phyloP scores from a whole-genome alignment of 2,329 filamentous ascomycete species.

The Epichloe sp. region DNA sequence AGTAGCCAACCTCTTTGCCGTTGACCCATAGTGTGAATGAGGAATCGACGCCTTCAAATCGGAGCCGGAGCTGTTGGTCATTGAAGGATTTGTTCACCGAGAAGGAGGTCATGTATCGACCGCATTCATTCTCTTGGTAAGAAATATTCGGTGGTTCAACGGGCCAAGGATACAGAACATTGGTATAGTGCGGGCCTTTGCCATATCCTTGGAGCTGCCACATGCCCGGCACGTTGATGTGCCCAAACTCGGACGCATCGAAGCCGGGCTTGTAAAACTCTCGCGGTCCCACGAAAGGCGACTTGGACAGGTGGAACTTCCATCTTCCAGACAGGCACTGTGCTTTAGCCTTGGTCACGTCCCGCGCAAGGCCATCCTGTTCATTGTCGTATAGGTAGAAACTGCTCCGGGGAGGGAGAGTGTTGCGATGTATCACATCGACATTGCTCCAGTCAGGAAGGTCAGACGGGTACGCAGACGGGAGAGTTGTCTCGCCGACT shows the following conservation, averaged over 20 bases:
- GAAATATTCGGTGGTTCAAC: conserved; percentile 53
- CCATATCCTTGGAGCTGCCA: conserved; percentile 61
- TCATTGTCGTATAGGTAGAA: conserved; percentile 40
- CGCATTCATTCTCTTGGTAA: conserved; percentile 50
- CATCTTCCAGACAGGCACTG: conserved; percentile 38
- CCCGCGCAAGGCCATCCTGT: conserved; percentile 31
- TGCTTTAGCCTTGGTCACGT: conserved; percentile 25
- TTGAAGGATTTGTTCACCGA: conserved; percentile 31
- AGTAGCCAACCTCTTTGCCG: conserved; percentile 53
- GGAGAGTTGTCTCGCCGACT: not conserved
- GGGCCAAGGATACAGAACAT: conserved; percentile 53
- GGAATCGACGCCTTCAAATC: conserved; percentile 64
- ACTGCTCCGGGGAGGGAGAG: conserved; percentile 38
- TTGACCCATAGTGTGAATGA: conserved; percentile 63
- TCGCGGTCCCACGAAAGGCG: conserved; percentile 31
- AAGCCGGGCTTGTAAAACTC: conserved; percentile 25
- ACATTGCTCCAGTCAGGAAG: conserved; percentile 49
- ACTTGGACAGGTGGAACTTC: conserved; percentile 36
- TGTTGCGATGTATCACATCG: conserved; percentile 44
- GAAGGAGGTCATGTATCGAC: conserved; percentile 49
- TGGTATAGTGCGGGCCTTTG: conserved; percentile 53
- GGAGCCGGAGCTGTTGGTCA: conserved; percentile 46
- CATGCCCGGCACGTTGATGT: conserved; percentile 51
- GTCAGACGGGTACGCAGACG: not conserved
- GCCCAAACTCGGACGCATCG: conserved; percentile 18